phyloP scores from a whole-genome alignment of 352 stramenopile species.

The Phytophthora sp. region DNA sequence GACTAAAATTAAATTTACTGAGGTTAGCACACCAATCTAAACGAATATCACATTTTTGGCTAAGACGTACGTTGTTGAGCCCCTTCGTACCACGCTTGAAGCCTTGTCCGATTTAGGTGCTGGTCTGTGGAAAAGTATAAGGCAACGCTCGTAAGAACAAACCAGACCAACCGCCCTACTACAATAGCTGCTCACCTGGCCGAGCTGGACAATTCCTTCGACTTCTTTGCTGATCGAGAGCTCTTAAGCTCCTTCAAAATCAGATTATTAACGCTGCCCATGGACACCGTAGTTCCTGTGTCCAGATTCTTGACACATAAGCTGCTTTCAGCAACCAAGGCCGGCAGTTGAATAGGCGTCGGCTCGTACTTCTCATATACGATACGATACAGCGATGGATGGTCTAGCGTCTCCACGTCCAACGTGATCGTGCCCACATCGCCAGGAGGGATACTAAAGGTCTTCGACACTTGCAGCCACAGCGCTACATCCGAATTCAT shows the following conservation, averaged over 20 bases:
- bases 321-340: constrained; percentile 60
- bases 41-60: constrained; percentile 1
- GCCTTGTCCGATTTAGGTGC: constrained; percentile 64
- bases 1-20: constrained; percentile 32
- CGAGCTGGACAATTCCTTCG: constrained; percentile 66
- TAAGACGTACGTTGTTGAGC: constrained; percentile 72
- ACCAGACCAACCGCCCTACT: background rate
- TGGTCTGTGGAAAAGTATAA: constrained; percentile 33
- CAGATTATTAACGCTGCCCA: constrained; percentile 80
- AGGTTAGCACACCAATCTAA: constrained; percentile 6
- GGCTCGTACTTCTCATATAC: constrained; percentile 91
- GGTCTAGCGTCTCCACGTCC: constrained; percentile 81
- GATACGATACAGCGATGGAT: constrained; percentile 82
- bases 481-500: constrained; percentile 81
- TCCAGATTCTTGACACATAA: constrained; percentile 87
- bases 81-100: constrained; percentile 43
- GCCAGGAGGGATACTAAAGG: constrained; percentile 78
- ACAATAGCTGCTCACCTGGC: constrained; percentile 43
- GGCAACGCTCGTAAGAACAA: constrained; percentile 13
- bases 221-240: constrained; percentile 53
- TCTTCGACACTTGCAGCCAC: constrained; percentile 89
- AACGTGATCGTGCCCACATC: constrained; percentile 83
- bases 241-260: constrained; percentile 73
- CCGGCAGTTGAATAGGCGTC: constrained; percentile 60
- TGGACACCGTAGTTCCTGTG: constrained; percentile 76